These are phyloP conservation scores for Cercis canadensis DNA, from an alignment of 306 rosid species.

Conservation along the genomic window DNA sequence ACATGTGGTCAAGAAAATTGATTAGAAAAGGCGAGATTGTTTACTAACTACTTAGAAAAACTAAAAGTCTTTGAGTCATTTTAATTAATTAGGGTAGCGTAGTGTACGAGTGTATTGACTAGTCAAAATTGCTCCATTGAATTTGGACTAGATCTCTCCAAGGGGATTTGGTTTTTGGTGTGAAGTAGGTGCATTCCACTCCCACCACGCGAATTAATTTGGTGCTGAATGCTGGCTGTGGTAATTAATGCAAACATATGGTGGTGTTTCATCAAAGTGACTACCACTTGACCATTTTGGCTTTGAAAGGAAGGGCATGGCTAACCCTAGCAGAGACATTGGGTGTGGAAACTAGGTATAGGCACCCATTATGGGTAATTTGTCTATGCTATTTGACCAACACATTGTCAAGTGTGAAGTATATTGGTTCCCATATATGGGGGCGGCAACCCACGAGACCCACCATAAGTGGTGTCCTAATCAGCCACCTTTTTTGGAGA, in stretches of 20 bases:
- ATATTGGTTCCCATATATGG: constrained; percentile 22
- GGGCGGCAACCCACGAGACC: constrained; percentile 32
- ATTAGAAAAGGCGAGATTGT: constrained; percentile 17
- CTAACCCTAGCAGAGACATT: background rate
- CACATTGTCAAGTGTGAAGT: background rate
- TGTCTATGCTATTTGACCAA: constrained; percentile 41
- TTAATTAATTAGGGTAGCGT: constrained; percentile 5
- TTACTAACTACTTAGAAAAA: constrained; percentile 23
- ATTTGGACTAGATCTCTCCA: background rate
- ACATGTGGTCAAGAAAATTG: constrained; percentile 22
- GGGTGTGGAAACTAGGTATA: constrained; percentile 29
- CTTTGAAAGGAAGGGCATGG: background rate
- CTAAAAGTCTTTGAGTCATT: constrained; percentile 27
- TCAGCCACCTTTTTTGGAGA: constrained; percentile 34
- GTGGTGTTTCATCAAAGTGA: constrained; percentile 42
- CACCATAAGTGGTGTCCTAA: constrained; percentile 46
- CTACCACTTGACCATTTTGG: constrained; percentile 37
- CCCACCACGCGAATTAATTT: constrained; percentile 35
- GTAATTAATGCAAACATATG: constrained; percentile 47
- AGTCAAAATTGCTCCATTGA: background rate
- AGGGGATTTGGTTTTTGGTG: constrained; percentile 29
- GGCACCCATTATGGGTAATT: constrained; percentile 32
- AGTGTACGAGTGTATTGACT: background rate
- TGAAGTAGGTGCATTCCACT: constrained; percentile 31
- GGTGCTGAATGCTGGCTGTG: background rate